Evolutionary conservation across 768 basidiomycete species (phyloP), one percentile per base, ranked within the genome.

Genomic region (Mrakia blollopis): DNA sequence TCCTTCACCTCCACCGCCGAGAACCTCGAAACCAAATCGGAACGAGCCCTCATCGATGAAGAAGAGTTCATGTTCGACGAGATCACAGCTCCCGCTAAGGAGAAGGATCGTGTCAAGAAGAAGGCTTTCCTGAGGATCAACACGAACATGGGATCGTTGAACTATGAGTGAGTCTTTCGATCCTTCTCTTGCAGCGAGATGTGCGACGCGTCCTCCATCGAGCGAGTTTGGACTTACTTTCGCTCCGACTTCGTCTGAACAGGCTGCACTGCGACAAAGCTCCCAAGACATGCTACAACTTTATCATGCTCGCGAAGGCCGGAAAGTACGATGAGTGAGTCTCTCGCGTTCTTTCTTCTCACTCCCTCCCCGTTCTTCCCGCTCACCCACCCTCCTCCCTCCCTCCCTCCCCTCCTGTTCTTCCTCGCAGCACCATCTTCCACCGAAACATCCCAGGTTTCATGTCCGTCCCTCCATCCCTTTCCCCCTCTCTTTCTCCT

Each of bases 41-140:
- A 94, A 68, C 90, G 91, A 80, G 88, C 97, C 6, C 85, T 98
- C n/a, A 95, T 94, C 89, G 95, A 99, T 83, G 97, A 98, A 89
- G 97, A 99, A 84, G 96, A 98, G 82, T 86, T 95, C 23, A 99
- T 99, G 97, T 99, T 95, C 80, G 96, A 98, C 83, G 92, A 92
- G 47, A 90, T 99, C 80, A 87, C 90, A 18, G 91, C 90, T 77
- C 89, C 89, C 21, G 86, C 86, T 2, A 98, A 98, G 83, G 94
- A 95, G 81, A 96, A 95, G 81, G 93, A 96, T 79, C 87, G 94
- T 28, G 91, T 93, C 16, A 93, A 92, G 82, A 89, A 91, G 62
- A 90, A 95, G 74, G 96, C 93, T 2, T 99, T 98, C 83, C 93
- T 94, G 65, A 91, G 95, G n/a, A 90, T 99, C 39, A 89, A 95